Evolutionary conservation across 495 filamentous ascomycete genomes (phyloP).

Genomic region (Astrothelium subdiscretum): DNA sequence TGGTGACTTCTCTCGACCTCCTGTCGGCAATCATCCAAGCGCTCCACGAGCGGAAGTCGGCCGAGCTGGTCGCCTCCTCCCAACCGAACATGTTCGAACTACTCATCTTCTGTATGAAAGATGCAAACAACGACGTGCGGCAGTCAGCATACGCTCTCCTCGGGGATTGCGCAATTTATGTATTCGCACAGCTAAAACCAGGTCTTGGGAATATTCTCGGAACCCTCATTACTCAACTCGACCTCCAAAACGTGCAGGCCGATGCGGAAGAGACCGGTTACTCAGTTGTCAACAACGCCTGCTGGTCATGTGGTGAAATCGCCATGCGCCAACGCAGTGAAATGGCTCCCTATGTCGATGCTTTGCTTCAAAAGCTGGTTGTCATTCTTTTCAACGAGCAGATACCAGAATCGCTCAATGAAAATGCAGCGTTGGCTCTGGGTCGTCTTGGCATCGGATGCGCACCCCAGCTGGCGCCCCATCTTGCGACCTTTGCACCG

Average conservation of each 20-base stretch:
- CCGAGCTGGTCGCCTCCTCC: constrained; percentile 59
- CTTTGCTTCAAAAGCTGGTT: constrained; percentile 61
- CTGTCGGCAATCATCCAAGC: constrained; percentile 91
- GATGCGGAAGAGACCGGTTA: constrained; percentile 67
- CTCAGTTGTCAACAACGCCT: constrained; percentile 93
- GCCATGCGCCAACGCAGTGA: constrained; percentile 61
- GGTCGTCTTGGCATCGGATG: constrained; percentile 81
- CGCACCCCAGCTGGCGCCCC: constrained; percentile 62
- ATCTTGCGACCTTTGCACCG: constrained; percentile 67
- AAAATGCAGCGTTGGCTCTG: constrained; percentile 90
- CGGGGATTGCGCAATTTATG: constrained; percentile 92
- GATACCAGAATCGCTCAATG: constrained; percentile 81
- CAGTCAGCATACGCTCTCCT: constrained; percentile 94
- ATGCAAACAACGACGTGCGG: constrained; percentile 80
- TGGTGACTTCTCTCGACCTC: constrained; percentile 92
- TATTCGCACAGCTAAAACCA: constrained; percentile 70
- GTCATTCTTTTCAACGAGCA: constrained; percentile 70
- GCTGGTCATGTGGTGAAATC: constrained; percentile 95
- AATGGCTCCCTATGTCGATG: constrained; percentile 65
- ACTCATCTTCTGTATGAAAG: constrained; percentile 84
- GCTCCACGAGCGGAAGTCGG: constrained; percentile 60
- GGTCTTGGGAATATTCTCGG: constrained; percentile 63
- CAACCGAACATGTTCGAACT: constrained; percentile 83
- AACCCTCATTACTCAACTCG: constrained; percentile 72
- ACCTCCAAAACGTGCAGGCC: constrained; percentile 61